phyloP scores from a whole-genome alignment of 768 basidiomycete species.

The Agrocybe praecox region DNA sequence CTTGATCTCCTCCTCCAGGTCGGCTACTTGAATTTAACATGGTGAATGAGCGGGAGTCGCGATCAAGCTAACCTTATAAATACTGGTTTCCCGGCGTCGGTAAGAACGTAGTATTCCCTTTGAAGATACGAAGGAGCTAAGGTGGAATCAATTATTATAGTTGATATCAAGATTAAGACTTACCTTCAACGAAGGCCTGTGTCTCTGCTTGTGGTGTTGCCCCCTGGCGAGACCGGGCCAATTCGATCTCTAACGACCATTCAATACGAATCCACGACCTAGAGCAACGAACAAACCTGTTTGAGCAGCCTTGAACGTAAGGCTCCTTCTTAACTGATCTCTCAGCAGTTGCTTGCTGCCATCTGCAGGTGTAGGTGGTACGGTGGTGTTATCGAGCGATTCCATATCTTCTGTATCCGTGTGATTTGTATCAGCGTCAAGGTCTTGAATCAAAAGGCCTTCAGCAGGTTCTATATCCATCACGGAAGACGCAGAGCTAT shows the following conservation, averaged over 20 bases:
- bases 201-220: constrained; percentile 38
- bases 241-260: constrained; percentile 26
- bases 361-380: constrained; percentile 49
- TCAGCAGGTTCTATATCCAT: constrained; percentile 67
- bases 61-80: constrained; percentile 69
- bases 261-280: too few relatives aligned
- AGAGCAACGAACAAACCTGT: constrained; percentile 39
- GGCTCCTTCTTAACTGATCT: constrained; percentile 70
- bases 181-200: constrained; percentile 42
- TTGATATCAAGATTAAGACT: neutral
- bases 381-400: constrained; percentile 38
- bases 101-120: constrained; percentile 90
- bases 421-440: constrained; percentile 61
- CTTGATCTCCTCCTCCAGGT: constrained; percentile 56
- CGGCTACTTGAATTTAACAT: constrained; percentile 34
- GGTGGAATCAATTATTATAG: constrained; percentile 7
- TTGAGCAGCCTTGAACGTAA: constrained; percentile 52
- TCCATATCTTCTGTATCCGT: constrained; percentile 54
- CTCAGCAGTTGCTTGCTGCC: constrained; percentile 66
- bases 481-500: constrained; percentile 74
- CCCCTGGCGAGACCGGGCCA: constrained; percentile 28
- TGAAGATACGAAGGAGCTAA: constrained; percentile 47
- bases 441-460: constrained; percentile 72
- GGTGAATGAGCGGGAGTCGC: neutral
- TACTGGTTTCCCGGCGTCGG: constrained; percentile 97